Percentiles rank a stretch among this genome's conserved stretches.
Evolutionary conservation across 2,329 filamentous ascomycete genomes (phyloP).

Genomic region (Botrytis galanthina): DNA sequence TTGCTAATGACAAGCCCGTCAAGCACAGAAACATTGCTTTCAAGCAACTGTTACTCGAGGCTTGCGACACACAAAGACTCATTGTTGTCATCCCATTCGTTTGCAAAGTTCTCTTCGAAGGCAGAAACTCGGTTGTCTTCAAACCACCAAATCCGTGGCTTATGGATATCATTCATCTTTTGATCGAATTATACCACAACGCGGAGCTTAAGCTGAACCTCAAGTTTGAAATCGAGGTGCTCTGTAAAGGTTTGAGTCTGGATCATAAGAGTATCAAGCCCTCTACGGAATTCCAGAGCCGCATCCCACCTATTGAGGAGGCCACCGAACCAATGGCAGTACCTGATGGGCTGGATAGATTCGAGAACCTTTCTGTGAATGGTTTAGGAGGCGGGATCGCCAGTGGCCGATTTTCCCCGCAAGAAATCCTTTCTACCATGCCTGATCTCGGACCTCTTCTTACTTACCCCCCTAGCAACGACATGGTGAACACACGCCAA

Average conservation of each 20-base stretch:
- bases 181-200: conserved; percentile 91
- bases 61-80: conserved; percentile 86
- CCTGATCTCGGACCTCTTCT: conserved; percentile 80
- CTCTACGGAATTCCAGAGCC: conserved; percentile 79
- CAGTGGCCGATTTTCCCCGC: conserved; percentile 71
- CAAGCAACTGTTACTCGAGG: conserved; percentile 91
- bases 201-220: conserved; percentile 93
- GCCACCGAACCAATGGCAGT: conserved; percentile 50
- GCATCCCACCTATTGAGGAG: conserved; percentile 61
- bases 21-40: conserved; percentile 96
- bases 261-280: conserved; percentile 91
- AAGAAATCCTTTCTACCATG: conserved; percentile 73
- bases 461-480: conserved; percentile 76
- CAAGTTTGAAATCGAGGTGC: conserved; percentile 97
- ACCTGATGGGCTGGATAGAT: conserved; percentile 71
- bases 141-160: conserved; percentile 95
- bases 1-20: conserved; percentile 92
- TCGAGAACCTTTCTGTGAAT: conserved; percentile 79
- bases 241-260: conserved; percentile 89
- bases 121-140: conserved; percentile 82
- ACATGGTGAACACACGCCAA: conserved; percentile 68
- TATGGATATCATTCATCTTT: conserved; percentile 88
- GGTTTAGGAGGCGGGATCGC: conserved; percentile 66
- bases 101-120: conserved; percentile 90
- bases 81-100: conserved; percentile 95